phyloP scores from a whole-genome alignment of 2,329 filamentous ascomycete species.

The Tothia fuscella region DNA sequence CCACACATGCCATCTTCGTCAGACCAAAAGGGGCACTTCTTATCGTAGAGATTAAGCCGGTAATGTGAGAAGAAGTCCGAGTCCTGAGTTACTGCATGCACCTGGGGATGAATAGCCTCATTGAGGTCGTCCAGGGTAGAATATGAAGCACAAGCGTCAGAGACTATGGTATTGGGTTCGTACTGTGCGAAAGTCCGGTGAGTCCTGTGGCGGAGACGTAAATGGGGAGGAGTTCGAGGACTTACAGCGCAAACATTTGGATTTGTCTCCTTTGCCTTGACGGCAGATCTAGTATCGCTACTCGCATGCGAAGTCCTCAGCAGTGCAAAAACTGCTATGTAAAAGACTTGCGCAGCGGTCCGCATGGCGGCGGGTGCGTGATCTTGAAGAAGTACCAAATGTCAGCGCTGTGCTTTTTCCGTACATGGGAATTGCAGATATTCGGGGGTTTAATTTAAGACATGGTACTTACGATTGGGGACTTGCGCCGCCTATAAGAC shows the following conservation, averaged over 20 bases:
- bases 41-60: conserved; percentile 86
- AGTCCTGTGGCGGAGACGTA: conserved; percentile 17
- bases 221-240: conserved; percentile 14
- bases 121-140: conserved; percentile 81
- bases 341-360: conserved; percentile 44
- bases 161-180: conserved; percentile 77
- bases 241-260: conserved; percentile 46
- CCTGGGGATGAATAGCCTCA: conserved; percentile 56
- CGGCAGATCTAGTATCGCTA: conserved; percentile 21
- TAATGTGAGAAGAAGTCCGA: conserved; percentile 99
- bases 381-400: conserved; percentile 12
- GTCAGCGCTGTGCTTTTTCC: too few species aligned
- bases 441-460: too few species aligned
- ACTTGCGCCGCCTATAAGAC: too few species aligned
- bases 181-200: conserved; percentile 47
- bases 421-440: too few species aligned
- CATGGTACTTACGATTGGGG: too few species aligned
- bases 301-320: conserved; percentile 37
- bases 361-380: conserved; percentile 31
- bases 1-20: conserved; percentile 91
- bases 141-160: conserved; percentile 90
- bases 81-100: conserved; percentile 69
- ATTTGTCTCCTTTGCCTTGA: conserved; percentile 23
- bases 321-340: conserved; percentile 50
- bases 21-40: conserved; percentile 90